These are phyloP conservation scores for Pestalotiopsis sp. DNA, from an alignment of 2,329 filamentous ascomycete genomes.

Conservation along the genomic window DNA sequence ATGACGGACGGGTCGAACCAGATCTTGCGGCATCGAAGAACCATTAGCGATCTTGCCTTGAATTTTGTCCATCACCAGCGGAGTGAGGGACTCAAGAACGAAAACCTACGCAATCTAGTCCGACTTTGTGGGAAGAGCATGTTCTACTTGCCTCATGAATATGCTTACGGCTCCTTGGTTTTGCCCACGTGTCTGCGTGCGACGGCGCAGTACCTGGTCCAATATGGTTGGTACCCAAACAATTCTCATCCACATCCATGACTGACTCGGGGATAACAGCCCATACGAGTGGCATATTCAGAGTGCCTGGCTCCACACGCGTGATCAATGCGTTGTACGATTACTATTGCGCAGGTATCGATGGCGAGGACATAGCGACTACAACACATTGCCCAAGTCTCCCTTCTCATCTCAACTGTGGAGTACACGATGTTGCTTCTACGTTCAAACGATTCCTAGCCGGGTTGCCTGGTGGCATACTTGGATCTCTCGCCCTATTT, in stretches of 20 bases:
- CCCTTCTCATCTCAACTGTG: conserved; percentile 60
- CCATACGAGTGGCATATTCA: conserved; percentile 62
- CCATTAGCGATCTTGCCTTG: conserved; percentile 57
- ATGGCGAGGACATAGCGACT: conserved; percentile 52
- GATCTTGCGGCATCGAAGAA: conserved; percentile 48
- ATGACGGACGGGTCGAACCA: conserved; percentile 28
- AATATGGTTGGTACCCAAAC: conserved; percentile 50
- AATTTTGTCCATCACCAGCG: conserved; percentile 45
- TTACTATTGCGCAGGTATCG: conserved; percentile 60
- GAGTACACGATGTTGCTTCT: conserved; percentile 67
- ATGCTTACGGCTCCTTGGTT: conserved; percentile 57
- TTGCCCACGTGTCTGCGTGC: conserved; percentile 69
- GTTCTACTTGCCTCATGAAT: conserved; percentile 61
- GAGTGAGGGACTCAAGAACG: conserved; percentile 48
- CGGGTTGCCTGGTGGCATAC: conserved; percentile 65
- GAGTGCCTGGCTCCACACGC: conserved; percentile 61
- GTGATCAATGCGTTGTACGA: conserved; percentile 62
- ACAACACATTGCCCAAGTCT: conserved; percentile 63
- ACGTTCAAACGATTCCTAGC: conserved; percentile 68
- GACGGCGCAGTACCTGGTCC: conserved; percentile 64
- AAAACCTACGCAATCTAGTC: conserved; percentile 61
- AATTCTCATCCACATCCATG: not conserved
- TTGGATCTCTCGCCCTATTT: conserved; percentile 64
- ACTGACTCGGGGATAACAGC: conserved; percentile 31
- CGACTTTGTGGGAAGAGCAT: conserved; percentile 65